Evolutionary conservation across 2,329 filamentous ascomycete genomes (phyloP).

Genomic region (Trichoderma pleuroti): DNA sequence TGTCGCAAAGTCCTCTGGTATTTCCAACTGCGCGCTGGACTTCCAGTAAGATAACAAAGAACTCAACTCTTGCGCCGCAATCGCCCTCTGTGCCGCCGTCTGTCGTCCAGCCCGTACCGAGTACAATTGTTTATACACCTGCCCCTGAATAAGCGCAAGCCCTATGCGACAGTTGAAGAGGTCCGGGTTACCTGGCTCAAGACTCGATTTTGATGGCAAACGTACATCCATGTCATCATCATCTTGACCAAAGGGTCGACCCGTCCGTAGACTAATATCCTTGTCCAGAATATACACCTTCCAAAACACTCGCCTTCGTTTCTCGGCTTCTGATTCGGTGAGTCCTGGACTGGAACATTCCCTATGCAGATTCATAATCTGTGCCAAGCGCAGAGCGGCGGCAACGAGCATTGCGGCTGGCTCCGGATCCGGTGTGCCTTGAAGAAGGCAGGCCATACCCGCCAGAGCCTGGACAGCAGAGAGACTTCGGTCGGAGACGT

Average conservation of each 20-base stretch:
- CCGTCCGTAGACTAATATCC: conserved; percentile 3
- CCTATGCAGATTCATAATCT: conserved; percentile 7
- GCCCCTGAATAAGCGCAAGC: conserved; percentile 5
- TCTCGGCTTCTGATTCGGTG: not conserved
- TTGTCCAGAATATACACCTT: conserved; percentile 10
- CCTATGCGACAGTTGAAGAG: conserved; percentile 10
- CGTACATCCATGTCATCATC: conserved; percentile 9
- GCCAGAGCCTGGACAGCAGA: conserved; percentile 7
- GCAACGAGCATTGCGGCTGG: conserved; percentile 4
- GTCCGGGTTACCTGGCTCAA: not conserved
- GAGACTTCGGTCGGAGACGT: not conserved
- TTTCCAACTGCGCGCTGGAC: not conserved
- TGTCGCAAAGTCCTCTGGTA: not conserved
- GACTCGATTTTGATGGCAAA: not conserved
- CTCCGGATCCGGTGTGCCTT: not conserved
- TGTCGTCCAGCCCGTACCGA: not conserved
- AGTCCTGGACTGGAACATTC: not conserved
- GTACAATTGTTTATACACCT: conserved; percentile 4
- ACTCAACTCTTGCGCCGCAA: conserved; percentile 4
- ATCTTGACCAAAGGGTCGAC: conserved; percentile 5
- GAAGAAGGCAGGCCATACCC: conserved; percentile 7
- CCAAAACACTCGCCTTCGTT: conserved; percentile 8
- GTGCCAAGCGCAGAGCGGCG: conserved; percentile 2
- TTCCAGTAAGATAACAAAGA: conserved; percentile 10
- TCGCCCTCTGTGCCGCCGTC: not conserved